Conservation (phyloP, 495 filamentous ascomycete species). For the Penicillium lividum region DNA sequence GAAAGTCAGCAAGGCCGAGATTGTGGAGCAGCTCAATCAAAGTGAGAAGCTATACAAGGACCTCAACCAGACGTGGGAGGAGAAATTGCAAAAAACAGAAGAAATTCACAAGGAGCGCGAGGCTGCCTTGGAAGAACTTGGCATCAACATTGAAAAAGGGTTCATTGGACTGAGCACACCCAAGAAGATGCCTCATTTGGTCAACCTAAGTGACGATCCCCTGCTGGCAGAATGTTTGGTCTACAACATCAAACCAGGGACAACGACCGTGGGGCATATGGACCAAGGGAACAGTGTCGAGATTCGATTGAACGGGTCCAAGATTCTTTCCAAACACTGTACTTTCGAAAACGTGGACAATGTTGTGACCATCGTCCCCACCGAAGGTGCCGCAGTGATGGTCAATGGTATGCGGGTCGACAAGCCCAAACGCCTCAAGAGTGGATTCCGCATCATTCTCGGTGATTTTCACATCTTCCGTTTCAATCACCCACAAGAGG, state of each 20-base stretch:
- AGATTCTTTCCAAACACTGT: constrained; percentile 91
- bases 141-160: constrained; percentile 98
- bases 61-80: constrained; percentile 98
- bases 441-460: constrained; percentile 91
- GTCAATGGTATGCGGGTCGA: constrained; percentile 90
- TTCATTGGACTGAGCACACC: constrained; percentile 94
- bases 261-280: constrained; percentile 89
- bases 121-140: constrained; percentile 90
- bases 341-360: constrained; percentile 91
- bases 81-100: constrained; percentile 93
- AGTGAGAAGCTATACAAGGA: constrained; percentile 95
- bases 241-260: constrained; percentile 96
- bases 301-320: constrained; percentile 90
- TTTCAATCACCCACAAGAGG: constrained; percentile 98
- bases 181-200: constrained; percentile 98
- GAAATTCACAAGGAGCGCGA: constrained; percentile 97
- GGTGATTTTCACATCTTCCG: constrained; percentile 99
- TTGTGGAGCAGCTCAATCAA: constrained; percentile 92
- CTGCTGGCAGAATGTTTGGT: constrained; percentile 94
- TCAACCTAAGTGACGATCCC: constrained; percentile 96
- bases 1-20: constrained; percentile 97
- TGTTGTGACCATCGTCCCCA: constrained; percentile 83
- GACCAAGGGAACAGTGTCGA: constrained; percentile 77
- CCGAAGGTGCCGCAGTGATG: constrained; percentile 92
- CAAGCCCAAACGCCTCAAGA: constrained; percentile 79